phyloP scores from a whole-genome alignment of 2,329 filamentous ascomycete species.

The Fusarium sacchari region DNA sequence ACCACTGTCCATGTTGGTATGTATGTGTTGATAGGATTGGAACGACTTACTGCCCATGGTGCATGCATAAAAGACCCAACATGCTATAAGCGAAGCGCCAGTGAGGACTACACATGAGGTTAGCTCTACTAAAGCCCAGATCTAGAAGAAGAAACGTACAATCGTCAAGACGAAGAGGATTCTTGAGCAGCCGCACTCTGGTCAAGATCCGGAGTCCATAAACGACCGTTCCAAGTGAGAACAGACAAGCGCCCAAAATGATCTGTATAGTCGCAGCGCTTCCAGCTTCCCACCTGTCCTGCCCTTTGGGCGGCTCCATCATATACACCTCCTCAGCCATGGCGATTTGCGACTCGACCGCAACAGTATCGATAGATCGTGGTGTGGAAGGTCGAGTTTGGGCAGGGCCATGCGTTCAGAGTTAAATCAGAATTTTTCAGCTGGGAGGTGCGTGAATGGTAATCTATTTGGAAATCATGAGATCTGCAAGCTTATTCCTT shows the following conservation, averaged over 20 bases:
- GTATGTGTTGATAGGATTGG: fast-evolving
- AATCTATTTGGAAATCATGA: background rate
- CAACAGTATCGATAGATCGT: background rate
- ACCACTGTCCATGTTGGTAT: constrained; percentile 18
- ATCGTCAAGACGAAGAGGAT: constrained; percentile 28
- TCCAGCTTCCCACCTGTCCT: constrained; percentile 32
- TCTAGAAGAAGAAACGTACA: background rate
- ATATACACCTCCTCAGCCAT: constrained; percentile 31
- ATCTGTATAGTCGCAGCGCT: constrained; percentile 21
- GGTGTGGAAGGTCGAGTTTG: too few species aligned
- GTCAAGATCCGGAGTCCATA: constrained; percentile 29
- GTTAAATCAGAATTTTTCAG: background rate
- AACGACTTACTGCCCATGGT: constrained; percentile 37
- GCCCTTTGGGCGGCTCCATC: constrained; percentile 30
- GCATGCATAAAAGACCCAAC: constrained; percentile 37
- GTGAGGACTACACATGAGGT: constrained; percentile 15
- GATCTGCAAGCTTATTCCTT: constrained; percentile 24
- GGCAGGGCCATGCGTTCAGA: background rate
- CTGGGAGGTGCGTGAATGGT: background rate
- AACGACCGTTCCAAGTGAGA: constrained; percentile 22
- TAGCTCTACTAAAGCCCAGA: fast-evolving
- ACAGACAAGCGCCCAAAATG: constrained; percentile 25
- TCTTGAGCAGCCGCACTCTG: constrained; percentile 21
- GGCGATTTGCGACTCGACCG: background rate
- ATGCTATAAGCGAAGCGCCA: constrained; percentile 32